Evolutionary conservation across 331 rosid species (phyloP).

Genomic region (Quercus tomentella): DNA sequence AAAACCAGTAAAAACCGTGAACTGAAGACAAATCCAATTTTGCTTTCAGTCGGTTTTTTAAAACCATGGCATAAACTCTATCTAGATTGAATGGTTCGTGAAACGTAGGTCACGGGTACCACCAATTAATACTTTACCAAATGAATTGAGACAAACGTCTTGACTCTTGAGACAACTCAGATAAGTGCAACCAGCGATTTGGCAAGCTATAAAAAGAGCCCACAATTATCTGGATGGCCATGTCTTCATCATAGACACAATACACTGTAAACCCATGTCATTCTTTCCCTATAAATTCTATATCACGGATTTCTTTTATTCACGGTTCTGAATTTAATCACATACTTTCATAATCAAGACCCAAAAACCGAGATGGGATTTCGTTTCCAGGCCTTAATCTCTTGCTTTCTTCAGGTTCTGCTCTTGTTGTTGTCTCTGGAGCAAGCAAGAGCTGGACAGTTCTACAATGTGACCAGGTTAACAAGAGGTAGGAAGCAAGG

Average conservation of each 20-base stretch:
- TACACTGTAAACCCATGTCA: background rate
- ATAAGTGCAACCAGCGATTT: background rate
- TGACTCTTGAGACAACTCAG: background rate
- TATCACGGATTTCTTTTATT: background rate
- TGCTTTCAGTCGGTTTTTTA: no score
- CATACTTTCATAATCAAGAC: background rate
- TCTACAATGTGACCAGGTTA: slow-evolving; percentile 39
- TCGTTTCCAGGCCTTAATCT: slow-evolving; percentile 18
- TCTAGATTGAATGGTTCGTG: no score
- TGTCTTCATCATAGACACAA: background rate
- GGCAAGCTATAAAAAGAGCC: background rate
- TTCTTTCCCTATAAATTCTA: background rate
- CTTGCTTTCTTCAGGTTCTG: slow-evolving; percentile 31
- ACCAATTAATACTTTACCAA: no score
- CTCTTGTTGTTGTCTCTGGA: slow-evolving; percentile 17
- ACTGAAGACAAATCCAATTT: no score
- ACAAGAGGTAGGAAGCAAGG: slow-evolving; percentile 40
- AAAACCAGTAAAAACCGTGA: no score
- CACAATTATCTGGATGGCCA: background rate
- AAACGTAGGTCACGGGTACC: no score
- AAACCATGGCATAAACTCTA: no score
- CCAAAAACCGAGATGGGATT: slow-evolving; percentile 43
- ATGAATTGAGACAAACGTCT: no score
- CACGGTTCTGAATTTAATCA: background rate
- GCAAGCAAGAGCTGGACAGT: slow-evolving; percentile 42